Conservation (phyloP, 2,329 filamentous ascomycete genomes). For the Exophiala mesophila region DNA sequence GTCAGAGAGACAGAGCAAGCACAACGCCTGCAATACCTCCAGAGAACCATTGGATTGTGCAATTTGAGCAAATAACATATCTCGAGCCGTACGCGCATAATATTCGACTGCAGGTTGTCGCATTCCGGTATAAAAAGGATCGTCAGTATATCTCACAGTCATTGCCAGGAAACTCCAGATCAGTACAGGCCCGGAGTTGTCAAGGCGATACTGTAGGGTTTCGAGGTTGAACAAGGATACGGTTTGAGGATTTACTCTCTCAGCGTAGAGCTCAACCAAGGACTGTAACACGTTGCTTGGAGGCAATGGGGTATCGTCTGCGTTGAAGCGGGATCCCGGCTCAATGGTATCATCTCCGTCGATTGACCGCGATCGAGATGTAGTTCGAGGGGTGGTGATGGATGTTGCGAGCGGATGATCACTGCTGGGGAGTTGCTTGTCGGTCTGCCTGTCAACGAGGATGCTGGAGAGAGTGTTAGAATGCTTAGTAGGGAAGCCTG, state of each 20-base stretch:
- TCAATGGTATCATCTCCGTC: not conserved
- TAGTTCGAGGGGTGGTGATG: not conserved
- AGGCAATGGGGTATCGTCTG: constrained; percentile 30
- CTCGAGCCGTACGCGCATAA: constrained; percentile 33
- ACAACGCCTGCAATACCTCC: constrained; percentile 17
- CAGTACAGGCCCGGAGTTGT: constrained; percentile 36
- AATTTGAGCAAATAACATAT: constrained; percentile 11
- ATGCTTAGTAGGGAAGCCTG: not conserved
- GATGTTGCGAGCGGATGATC: constrained; percentile 12
- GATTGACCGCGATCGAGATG: not conserved
- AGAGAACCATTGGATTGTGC: constrained; percentile 10
- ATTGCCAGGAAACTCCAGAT: constrained; percentile 41
- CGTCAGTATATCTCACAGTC: constrained; percentile 39
- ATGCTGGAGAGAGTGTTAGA: constrained; percentile 6
- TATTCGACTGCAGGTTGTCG: constrained; percentile 28
- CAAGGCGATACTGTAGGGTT: constrained; percentile 21
- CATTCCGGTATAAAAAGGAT: constrained; percentile 24
- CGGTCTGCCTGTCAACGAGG: constrained; percentile 12
- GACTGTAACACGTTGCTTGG: constrained; percentile 36
- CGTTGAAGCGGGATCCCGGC: constrained; percentile 1
- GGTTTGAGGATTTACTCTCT: constrained; percentile 49
- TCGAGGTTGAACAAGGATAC: constrained; percentile 42
- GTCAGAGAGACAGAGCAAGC: constrained; percentile 18
- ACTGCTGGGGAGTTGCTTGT: constrained; percentile 10
- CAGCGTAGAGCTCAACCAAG: constrained; percentile 41